A percentile compares a stretch with the other conserved stretches of the same genome.
Conservation (phyloP, 805 yeast genomes). For the Yarrowia keelungensis region DNA sequence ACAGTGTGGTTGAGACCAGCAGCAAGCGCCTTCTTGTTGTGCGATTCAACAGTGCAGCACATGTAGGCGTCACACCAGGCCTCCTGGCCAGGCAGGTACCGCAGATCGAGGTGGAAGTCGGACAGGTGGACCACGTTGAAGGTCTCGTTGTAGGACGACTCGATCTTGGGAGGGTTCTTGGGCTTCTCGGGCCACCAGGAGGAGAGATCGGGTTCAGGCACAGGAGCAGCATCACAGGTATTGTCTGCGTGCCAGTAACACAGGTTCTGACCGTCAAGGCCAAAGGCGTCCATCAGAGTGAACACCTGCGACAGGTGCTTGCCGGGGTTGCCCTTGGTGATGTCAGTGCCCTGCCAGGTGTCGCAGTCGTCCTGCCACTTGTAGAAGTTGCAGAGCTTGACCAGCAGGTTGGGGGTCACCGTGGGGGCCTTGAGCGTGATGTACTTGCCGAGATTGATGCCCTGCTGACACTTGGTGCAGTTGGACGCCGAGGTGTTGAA, state of each 20-base stretch:
- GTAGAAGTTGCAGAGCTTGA: constrained; percentile 14
- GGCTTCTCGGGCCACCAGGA: constrained; percentile 53
- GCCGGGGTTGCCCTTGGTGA: constrained; percentile 15
- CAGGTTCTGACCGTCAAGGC: constrained; percentile 65
- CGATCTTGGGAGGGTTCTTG: constrained; percentile 56
- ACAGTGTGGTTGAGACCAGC: constrained; percentile 44
- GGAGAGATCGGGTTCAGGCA: constrained; percentile 4
- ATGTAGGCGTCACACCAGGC: constrained; percentile 57
- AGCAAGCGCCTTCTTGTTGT: constrained; percentile 26
- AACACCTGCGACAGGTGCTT: constrained; percentile 58
- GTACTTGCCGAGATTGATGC: constrained; percentile 20
- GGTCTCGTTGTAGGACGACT: constrained; percentile 48
- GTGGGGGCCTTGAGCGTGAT: neutral
- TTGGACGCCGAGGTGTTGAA: constrained; percentile 9
- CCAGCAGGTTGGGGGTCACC: constrained; percentile 13
- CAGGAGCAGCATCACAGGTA: neutral
- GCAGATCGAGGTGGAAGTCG: constrained; percentile 68
- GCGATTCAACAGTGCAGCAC: constrained; percentile 59
- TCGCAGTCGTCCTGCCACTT: neutral
- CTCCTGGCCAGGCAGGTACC: constrained; percentile 56
- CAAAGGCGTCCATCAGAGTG: constrained; percentile 59
- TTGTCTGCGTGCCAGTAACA: constrained; percentile 51
- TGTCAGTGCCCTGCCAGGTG: neutral
- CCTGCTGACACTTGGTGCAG: constrained; percentile 16
- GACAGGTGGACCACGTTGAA: constrained; percentile 70